These are phyloP conservation scores for Trichoderma sp. DNA, from an alignment of 2,329 filamentous ascomycete species.

Conservation along the genomic window DNA sequence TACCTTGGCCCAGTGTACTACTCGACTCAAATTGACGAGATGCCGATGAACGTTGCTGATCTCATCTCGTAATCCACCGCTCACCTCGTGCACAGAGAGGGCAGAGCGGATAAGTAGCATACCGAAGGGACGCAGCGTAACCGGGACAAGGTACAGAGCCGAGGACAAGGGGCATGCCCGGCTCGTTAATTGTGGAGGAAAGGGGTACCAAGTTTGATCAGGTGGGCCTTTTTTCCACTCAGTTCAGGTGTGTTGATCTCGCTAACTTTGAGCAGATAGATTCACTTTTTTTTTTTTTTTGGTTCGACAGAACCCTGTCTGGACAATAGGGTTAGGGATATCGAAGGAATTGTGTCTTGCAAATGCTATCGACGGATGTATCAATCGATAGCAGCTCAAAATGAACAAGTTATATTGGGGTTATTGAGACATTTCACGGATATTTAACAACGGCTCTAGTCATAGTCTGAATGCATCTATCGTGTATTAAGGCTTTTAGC, in stretches of 20 bases:
- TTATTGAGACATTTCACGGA: neutral
- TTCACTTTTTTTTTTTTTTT: neutral
- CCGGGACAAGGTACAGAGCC: neutral
- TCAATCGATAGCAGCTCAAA: neutral
- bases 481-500: neutral
- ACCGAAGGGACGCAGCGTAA: neutral
- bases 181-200: conserved; percentile 22
- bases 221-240: conserved; percentile 12
- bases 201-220: conserved; percentile 19
- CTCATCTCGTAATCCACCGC: conserved; percentile 46
- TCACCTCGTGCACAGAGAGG: neutral
- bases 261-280: conserved; percentile 4
- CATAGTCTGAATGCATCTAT: neutral
- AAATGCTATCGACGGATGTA: neutral
- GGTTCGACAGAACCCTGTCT: neutral
- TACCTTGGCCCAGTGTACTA: conserved; percentile 66
- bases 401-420: neutral
- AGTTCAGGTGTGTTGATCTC: neutral
- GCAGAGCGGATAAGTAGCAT: neutral
- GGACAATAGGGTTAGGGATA: neutral
- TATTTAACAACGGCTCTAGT: neutral
- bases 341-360: neutral
- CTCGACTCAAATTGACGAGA: conserved; percentile 95
- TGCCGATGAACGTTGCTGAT: conserved; percentile 90
- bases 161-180: conserved; percentile 9